Conservation (phyloP, 352 stramenopile species). For the Phytopythium oedochilum region DNA sequence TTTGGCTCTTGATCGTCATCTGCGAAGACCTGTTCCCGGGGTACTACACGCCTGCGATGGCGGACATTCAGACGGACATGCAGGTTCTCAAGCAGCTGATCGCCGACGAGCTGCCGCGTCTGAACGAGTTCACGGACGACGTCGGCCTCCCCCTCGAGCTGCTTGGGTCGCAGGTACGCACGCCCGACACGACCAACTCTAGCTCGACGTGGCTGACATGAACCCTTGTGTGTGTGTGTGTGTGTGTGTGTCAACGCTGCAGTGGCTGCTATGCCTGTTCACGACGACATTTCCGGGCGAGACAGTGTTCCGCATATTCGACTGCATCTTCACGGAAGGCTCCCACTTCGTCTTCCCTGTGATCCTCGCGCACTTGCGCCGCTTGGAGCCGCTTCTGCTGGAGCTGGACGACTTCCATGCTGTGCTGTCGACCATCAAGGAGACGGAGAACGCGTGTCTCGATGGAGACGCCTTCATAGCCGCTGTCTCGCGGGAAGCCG, state of each 20-base stretch:
- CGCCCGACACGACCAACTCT: neutral
- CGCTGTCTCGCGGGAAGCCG: conserved; percentile 34
- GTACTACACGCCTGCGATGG: conserved; percentile 88
- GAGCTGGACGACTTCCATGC: conserved; percentile 57
- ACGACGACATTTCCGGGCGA: conserved; percentile 88
- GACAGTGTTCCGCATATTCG: conserved; percentile 85
- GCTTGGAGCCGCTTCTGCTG: conserved; percentile 46
- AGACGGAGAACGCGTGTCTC: conserved; percentile 53
- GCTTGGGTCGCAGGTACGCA: conserved; percentile 65
- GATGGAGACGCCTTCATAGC: conserved; percentile 62
- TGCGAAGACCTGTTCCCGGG: conserved; percentile 88
- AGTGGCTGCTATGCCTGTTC: conserved; percentile 91
- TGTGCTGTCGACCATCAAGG: conserved; percentile 72
- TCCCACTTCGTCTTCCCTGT: conserved; percentile 79
- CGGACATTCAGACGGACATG: conserved; percentile 88
- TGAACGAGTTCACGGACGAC: conserved; percentile 73
- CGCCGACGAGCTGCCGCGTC: conserved; percentile 60
- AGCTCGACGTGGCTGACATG: too few species aligned
- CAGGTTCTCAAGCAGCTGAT: conserved; percentile 86
- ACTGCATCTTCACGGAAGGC: conserved; percentile 84
- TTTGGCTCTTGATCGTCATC: conserved; percentile 86
- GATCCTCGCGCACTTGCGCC: conserved; percentile 74
- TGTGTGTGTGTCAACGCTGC: neutral
- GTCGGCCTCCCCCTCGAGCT: conserved; percentile 83
- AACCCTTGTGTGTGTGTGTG: neutral